phyloP scores from a whole-genome alignment of 2,329 filamentous ascomycete genomes.

The Cladosporium velox region DNA sequence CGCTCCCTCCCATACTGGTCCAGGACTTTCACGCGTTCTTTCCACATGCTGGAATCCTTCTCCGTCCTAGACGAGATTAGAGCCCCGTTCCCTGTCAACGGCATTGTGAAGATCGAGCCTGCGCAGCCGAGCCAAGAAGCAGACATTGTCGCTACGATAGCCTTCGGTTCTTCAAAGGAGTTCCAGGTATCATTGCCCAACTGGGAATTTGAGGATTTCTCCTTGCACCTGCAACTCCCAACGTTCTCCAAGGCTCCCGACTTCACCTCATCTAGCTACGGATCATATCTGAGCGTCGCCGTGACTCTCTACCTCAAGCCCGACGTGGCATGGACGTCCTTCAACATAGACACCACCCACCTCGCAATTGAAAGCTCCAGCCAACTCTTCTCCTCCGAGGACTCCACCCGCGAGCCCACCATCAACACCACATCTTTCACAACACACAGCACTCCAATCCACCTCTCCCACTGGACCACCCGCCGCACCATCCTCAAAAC shows the following conservation, averaged over 20 bases:
- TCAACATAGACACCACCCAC: slow-evolving; percentile 40
- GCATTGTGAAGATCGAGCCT: slow-evolving; percentile 42
- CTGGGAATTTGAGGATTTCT: not conserved
- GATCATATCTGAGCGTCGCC: slow-evolving; percentile 42
- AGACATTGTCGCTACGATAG: slow-evolving; percentile 40
- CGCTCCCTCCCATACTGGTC: not conserved
- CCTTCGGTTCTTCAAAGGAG: slow-evolving; percentile 39
- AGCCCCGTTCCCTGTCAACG: slow-evolving; percentile 32
- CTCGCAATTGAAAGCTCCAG: slow-evolving; percentile 42
- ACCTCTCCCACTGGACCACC: slow-evolving; percentile 38
- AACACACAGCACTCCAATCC: slow-evolving; percentile 38
- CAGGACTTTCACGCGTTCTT: not conserved
- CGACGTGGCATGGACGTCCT: slow-evolving; percentile 37
- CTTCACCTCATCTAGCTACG: slow-evolving; percentile 13
- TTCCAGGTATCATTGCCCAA: not conserved
- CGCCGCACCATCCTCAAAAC: slow-evolving; percentile 44
- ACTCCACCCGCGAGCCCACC: slow-evolving; percentile 26
- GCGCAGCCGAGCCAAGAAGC: slow-evolving; percentile 39
- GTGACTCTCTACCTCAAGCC: slow-evolving; percentile 42
- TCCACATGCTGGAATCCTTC: slow-evolving; percentile 25
- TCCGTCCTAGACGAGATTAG: slow-evolving; percentile 33
- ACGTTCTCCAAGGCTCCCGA: not conserved
- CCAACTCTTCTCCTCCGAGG: slow-evolving; percentile 28
- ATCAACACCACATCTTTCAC: slow-evolving; percentile 38
- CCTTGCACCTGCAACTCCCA: not conserved